A percentile compares a stretch with the other conserved stretches of the same genome.
Evolutionary conservation across 208 protist species (phyloP).

Genomic region (Trypanosoma brucei): DNA sequence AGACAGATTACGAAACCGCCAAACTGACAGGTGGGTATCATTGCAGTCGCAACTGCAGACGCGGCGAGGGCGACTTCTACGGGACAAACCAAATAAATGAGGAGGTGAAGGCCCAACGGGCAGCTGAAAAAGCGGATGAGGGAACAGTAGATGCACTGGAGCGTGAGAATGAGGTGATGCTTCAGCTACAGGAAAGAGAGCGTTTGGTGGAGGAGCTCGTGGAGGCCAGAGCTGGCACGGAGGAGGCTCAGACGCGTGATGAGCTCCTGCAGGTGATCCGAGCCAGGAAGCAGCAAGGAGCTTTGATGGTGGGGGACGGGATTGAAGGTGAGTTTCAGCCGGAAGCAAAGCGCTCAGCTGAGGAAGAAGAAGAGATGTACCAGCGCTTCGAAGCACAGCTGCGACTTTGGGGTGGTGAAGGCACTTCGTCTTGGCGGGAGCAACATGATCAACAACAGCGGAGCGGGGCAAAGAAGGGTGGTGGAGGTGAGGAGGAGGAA

Average conservation of each 20-base stretch:
- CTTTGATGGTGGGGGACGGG: background rate
- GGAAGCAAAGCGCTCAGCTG: background rate
- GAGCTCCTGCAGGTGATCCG: slow-evolving; percentile 30
- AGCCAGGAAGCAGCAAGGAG: slow-evolving; percentile 2
- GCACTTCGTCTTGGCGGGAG: no score
- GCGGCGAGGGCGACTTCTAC: slow-evolving; percentile 64
- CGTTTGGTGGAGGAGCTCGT: slow-evolving; percentile 63
- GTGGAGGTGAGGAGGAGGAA: background rate
- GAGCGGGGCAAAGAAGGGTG: background rate
- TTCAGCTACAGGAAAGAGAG: slow-evolving; percentile 61
- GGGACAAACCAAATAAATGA: slow-evolving; percentile 68
- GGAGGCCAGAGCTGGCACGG: slow-evolving; percentile 28
- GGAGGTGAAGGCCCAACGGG: slow-evolving; percentile 39
- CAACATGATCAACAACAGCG: background rate
- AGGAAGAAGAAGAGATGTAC: slow-evolving; percentile 25
- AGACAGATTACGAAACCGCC: slow-evolving; percentile 69
- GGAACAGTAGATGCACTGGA: slow-evolving; percentile 71
- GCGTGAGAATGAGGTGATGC: slow-evolving; percentile 65
- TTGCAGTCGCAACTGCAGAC: slow-evolving; percentile 57
- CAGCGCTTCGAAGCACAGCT: slow-evolving; percentile 31
- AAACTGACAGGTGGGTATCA: slow-evolving; percentile 81
- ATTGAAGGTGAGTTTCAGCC: background rate
- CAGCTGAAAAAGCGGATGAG: slow-evolving; percentile 43
- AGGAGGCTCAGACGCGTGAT: slow-evolving; percentile 32
- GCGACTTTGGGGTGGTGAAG: slow-evolving; percentile 15